Base-by-base conservation (phyloP, 129 eudicot species). In the Erigeron canadensis region DNA sequence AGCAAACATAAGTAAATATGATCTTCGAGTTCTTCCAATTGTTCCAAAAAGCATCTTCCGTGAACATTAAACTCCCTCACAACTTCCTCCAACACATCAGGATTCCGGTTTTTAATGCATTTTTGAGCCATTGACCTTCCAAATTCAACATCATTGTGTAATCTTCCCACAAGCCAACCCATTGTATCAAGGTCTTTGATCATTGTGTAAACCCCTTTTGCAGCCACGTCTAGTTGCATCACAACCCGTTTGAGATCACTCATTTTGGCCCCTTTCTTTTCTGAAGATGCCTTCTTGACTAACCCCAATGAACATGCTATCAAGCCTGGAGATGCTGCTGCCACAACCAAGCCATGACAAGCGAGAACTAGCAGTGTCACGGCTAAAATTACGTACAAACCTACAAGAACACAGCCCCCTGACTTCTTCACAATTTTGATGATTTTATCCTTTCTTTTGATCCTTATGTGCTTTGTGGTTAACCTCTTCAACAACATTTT, bases 151-250 rank as follows among this genome's bases (percentile, higher is more conserved):
- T 93, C 98, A 72, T 82, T 80, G 1, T 82, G 48, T 23, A 93
- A 65, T 63, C 86, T 83, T 74, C 60, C 71, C 45, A 82, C 95
- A 5, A 86, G 85, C 87, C 85, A 75, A 66, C 96, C 69, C 80
- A 93, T 80, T 40, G 98, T 89, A 51, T 86, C 94, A 5, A 93
- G 87, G 77, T 93, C 96, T 68, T 89, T 93, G 19, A 74, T 85
- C 72, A 93, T 45, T 5, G 84, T 80, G 67, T 78, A 93, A 45
- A 85, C 81, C 63, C 98, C 96, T 81, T 79, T 83, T 16, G 95
- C 95, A 16, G 96, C 96, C 10, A 84, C 78, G 73, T 93, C 96
- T 59, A 89, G 78, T 63, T 89, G 91, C 37, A 55, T 69, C 8
- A 79, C 77, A 16, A 82, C 63, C 28, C 83, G 77, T 51, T 84